Evolutionary conservation across 108 stramenopile species (phyloP).

Genomic region (Skeletonema costatum): DNA sequence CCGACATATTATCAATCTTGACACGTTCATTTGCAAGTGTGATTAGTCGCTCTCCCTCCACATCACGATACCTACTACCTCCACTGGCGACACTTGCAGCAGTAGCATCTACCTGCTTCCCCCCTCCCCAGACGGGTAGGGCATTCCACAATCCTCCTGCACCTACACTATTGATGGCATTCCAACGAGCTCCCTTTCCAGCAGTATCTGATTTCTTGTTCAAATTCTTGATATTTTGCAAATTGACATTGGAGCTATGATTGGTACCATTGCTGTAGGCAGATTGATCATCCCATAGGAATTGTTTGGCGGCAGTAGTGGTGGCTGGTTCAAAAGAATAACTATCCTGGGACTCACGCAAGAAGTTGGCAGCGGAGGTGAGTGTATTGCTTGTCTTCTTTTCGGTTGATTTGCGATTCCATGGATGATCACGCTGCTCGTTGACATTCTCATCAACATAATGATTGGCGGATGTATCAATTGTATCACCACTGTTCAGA

Average conservation of each 20-base stretch:
- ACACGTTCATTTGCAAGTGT: conserved; percentile 13
- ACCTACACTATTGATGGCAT: conserved; percentile 1
- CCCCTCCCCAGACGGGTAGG: conserved; percentile 22
- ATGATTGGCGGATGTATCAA: background rate
- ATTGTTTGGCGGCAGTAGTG: conserved; percentile 11
- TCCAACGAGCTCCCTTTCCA: background rate
- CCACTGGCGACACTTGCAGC: background rate
- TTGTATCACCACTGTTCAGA: background rate
- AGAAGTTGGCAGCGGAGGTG: background rate
- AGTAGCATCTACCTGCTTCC: conserved; percentile 5
- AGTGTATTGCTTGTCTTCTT: background rate
- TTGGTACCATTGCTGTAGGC: background rate
- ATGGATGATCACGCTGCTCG: background rate
- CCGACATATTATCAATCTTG: background rate
- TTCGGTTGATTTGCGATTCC: background rate
- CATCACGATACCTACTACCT: conserved; percentile 24
- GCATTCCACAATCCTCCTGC: conserved; percentile 21
- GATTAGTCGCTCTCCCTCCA: conserved; percentile 27
- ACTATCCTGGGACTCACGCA: background rate
- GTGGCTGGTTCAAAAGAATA: background rate
- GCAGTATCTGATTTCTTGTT: background rate
- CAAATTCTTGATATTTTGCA: background rate
- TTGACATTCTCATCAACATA: background rate
- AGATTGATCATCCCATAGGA: conserved; percentile 19
- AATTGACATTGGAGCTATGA: background rate